Evolutionary conservation across 495 filamentous ascomycete genomes (phyloP).

Genomic region (Aspergillus panamensis): DNA sequence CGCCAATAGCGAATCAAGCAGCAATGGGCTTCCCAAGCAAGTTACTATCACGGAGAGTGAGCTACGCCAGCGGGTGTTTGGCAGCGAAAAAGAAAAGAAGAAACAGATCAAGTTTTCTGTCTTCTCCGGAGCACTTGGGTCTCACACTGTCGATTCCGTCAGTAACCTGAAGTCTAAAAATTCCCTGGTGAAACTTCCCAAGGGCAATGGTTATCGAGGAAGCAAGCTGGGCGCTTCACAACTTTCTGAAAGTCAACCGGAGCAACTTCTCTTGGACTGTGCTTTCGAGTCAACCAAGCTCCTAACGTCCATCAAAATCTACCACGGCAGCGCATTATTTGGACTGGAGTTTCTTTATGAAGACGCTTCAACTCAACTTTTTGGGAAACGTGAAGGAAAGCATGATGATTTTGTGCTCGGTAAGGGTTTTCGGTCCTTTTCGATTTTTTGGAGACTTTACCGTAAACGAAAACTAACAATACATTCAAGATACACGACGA

Average conservation of each 20-base stretch:
- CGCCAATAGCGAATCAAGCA: conserved; percentile 54
- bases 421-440: conserved; percentile 37
- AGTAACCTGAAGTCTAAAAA: conserved; percentile 62
- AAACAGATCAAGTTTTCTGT: conserved; percentile 66
- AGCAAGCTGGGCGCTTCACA: conserved; percentile 71
- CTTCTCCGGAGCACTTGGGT: conserved; percentile 70
- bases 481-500: conserved; percentile 64
- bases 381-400: conserved; percentile 80
- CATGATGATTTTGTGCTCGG: conserved; percentile 73
- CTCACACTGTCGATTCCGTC: conserved; percentile 71
- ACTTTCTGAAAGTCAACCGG: conserved; percentile 65
- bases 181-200: conserved; percentile 68
- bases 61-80: conserved; percentile 60
- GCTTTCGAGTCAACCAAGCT: conserved; percentile 67
- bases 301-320: conserved; percentile 69
- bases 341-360: conserved; percentile 94
- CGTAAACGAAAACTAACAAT: background rate
- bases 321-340: conserved; percentile 74
- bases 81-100: conserved; percentile 65
- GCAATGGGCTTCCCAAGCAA: conserved; percentile 61
- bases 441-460: conserved; percentile 1
- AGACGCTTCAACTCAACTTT: conserved; percentile 79
- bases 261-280: conserved; percentile 73
- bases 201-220: conserved; percentile 72
- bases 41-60: conserved; percentile 71